Base-by-base conservation (phyloP, 371 early-diverging fungal species). In the Rhizopus sp. region DNA sequence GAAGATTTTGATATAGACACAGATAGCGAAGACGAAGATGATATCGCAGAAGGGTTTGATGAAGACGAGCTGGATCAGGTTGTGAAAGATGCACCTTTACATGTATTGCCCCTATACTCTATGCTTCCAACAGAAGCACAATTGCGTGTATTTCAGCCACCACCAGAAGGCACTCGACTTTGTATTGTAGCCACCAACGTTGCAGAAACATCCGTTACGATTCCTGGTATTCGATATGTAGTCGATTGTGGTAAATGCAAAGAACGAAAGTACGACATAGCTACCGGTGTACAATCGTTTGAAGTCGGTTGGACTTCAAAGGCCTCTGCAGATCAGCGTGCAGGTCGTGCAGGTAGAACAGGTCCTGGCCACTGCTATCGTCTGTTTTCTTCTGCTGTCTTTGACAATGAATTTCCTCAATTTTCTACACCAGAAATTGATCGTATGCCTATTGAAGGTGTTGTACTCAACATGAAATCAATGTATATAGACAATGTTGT, bases 111-210 rank as follows among this genome's bases (percentile, higher is more conserved):
- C 9, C 77, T 98, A 4, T 97, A 96, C 71, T 93, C 98, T 23
- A 86, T 94, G 62, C 73, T 96, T 45, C 90, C 97, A 4, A 91
- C 93, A 0, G 88, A 89, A 40, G 89, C 91, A 32, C 96, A 98
- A 70, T 72, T 94, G 67, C 82, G 87, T 39, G 93, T 97, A 1
- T 98, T 98, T 75, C 82, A 92, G 51, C 79, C 86, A 8, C 90
- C 92, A 32, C 97, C 97, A 5, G 83, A 86, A 23, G 96, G 95
- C 38, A 82, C 89, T n/a, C 87, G 99, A 13, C 78, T 97, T 32
- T 92, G 93, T 64, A 96, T 99, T 8, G 82, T 99, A 33, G 95
- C 98, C 7, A 99, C 99, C 30, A 99, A 99, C 69, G 96, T 99
- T 8, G 99, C 99, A 5, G 99, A 99, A 77, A 99, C 99, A 0